Conservation (phyloP, 2,329 filamentous ascomycete species). For the Sodiomyces alkalinus region DNA sequence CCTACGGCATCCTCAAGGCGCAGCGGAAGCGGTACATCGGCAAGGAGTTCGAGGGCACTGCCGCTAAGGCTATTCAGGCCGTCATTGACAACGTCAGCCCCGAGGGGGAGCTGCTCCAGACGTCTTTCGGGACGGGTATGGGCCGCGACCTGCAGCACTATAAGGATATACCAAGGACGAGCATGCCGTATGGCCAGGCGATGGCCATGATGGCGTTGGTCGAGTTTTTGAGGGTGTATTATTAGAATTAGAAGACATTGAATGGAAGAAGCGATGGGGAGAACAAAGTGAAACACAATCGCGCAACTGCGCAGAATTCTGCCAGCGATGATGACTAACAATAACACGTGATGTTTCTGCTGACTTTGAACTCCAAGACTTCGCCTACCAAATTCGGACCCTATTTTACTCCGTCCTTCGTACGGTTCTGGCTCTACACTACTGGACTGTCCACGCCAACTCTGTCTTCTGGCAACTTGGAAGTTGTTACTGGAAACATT, state of each 20-base stretch:
- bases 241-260: too few species aligned
- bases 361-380: too few species aligned
- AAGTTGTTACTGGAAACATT: too few species aligned
- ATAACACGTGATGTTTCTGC: too few species aligned
- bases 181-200: constrained; percentile 73
- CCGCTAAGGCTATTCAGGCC: constrained; percentile 49
- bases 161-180: constrained; percentile 59
- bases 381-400: too few species aligned
- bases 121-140: constrained; percentile 70
- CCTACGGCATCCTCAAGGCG: constrained; percentile 64
- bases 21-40: constrained; percentile 55
- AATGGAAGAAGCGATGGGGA: too few species aligned
- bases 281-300: background rate
- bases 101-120: constrained; percentile 56
- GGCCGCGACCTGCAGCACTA: constrained; percentile 61
- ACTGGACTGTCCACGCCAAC: too few species aligned
- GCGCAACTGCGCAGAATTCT: too few species aligned
- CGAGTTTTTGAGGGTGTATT: constrained; percentile 47
- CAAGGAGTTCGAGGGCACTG: constrained; percentile 42
- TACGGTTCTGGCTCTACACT: too few species aligned
- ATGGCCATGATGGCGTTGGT: constrained; percentile 75
- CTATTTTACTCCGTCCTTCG: too few species aligned
- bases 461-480: too few species aligned
- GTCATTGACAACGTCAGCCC: constrained; percentile 50
- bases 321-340: background rate